A percentile compares a stretch with the other conserved stretches of the same genome.
Evolutionary conservation across 2,329 filamentous ascomycete species (phyloP).

Genomic region (Alternaria angustiovoidea): DNA sequence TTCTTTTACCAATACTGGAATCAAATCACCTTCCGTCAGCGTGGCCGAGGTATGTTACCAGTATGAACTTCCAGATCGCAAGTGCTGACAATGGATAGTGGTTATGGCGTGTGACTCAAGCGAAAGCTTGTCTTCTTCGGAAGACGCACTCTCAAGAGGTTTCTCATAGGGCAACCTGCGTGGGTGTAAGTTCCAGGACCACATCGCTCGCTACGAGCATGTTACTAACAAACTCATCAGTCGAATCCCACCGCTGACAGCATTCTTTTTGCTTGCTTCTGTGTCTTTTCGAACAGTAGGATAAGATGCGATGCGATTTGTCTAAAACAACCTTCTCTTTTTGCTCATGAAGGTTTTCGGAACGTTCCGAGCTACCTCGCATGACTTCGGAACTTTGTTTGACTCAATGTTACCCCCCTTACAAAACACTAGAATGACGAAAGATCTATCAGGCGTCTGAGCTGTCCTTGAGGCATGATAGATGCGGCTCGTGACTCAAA

Average conservation of each 20-base stretch:
- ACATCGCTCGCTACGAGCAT: too few species aligned
- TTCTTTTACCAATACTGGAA: background rate
- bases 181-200: background rate
- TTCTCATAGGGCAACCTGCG: slow-evolving; percentile 17
- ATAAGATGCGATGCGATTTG: background rate
- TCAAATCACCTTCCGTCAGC: background rate
- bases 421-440: background rate
- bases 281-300: background rate
- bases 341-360: background rate
- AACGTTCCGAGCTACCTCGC: background rate
- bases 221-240: too few species aligned
- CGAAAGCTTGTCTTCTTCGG: slow-evolving; percentile 7
- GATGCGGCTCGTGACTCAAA: too few species aligned
- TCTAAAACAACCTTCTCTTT: background rate
- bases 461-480: too few species aligned
- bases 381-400: background rate
- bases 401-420: background rate
- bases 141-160: slow-evolving; percentile 1
- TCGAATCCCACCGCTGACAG: slow-evolving; percentile 16
- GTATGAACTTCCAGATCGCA: background rate
- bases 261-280: slow-evolving; percentile 1
- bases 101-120: slow-evolving; percentile 18
- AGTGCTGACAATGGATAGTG: background rate
- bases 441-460: too few species aligned
- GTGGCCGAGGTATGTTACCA: background rate